These are phyloP conservation scores for Beta vulgaris DNA, from an alignment of 148 eudicot genomes.

Conservation along the genomic window DNA sequence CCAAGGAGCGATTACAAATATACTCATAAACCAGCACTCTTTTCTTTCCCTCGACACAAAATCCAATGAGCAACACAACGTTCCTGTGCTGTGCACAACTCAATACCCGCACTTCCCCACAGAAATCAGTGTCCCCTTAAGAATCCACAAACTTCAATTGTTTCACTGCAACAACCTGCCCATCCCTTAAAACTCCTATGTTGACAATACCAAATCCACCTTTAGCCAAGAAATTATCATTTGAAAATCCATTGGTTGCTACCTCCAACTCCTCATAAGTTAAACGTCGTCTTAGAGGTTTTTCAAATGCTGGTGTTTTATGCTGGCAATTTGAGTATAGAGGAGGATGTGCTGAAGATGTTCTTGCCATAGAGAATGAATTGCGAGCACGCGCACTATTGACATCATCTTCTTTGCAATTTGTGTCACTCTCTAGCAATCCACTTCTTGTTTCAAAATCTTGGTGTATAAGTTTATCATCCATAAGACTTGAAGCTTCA, in stretches of 20 bases:
- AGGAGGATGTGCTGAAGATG: constrained; percentile 74
- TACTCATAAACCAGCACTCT: constrained; percentile 75
- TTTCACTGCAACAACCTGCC: constrained; percentile 70
- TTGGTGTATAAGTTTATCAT: constrained; percentile 29
- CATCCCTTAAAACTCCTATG: constrained; percentile 61
- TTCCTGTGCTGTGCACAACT: constrained; percentile 90
- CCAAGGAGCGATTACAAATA: constrained; percentile 75
- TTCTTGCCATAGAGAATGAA: constrained; percentile 57
- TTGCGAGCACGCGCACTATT: constrained; percentile 49
- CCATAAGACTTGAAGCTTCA: constrained; percentile 18
- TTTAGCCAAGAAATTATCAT: constrained; percentile 59
- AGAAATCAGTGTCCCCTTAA: constrained; percentile 75
- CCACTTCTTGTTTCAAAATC: constrained; percentile 19
- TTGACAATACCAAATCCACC: constrained; percentile 70
- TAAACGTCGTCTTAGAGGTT: constrained; percentile 66
- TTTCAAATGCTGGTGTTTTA: constrained; percentile 71
- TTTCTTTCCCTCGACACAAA: constrained; percentile 53
- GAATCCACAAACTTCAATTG: constrained; percentile 57
- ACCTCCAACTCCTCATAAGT: constrained; percentile 53
- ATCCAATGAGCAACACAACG: constrained; percentile 77
- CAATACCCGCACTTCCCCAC: constrained; percentile 66
- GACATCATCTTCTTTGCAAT: constrained; percentile 20
- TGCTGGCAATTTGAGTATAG: constrained; percentile 67
- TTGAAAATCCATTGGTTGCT: constrained; percentile 68
- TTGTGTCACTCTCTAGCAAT: constrained; percentile 20